A percentile compares a stretch with the other conserved stretches of the same genome.
phyloP scores from a whole-genome alignment of 441 rosid species.

The Arabidopsis hybrid region DNA sequence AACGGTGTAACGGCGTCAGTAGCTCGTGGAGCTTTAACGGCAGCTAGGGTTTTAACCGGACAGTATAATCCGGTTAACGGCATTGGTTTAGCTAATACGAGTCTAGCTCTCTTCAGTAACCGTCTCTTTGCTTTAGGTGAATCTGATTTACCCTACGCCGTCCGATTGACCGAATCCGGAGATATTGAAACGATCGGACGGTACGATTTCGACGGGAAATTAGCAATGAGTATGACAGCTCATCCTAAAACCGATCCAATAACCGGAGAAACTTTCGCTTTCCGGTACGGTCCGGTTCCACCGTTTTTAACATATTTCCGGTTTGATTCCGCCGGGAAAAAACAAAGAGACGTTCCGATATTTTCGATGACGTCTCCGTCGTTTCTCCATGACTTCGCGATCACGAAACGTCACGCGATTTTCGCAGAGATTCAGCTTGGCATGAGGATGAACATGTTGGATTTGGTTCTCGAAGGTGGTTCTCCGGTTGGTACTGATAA shows the following conservation, averaged over 20 bases:
- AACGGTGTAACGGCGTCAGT: constrained; percentile 70
- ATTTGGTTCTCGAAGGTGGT: constrained; percentile 71
- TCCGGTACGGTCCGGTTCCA: constrained; percentile 73
- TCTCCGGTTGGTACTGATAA: constrained; percentile 74
- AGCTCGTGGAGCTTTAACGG: constrained; percentile 64
- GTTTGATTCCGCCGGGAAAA: constrained; percentile 62
- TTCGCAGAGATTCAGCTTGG: constrained; percentile 74
- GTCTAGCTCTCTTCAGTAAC: constrained; percentile 64
- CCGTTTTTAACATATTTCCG: constrained; percentile 76
- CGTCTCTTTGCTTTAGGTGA: constrained; percentile 79
- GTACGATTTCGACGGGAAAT: constrained; percentile 68
- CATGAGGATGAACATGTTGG: constrained; percentile 74
- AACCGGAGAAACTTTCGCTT: constrained; percentile 78
- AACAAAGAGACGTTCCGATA: constrained; percentile 77
- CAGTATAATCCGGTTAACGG: constrained; percentile 73
- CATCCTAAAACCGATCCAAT: constrained; percentile 77
- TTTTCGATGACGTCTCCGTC: constrained; percentile 74
- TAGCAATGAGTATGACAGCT: constrained; percentile 86
- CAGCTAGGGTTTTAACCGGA: constrained; percentile 61
- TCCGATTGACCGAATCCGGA: constrained; percentile 56
- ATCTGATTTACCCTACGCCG: constrained; percentile 79
- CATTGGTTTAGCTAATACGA: constrained; percentile 77
- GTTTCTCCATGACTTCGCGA: constrained; percentile 85
- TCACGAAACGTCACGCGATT: constrained; percentile 67
- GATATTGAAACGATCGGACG: constrained; percentile 79